Percentiles rank a stretch among this genome's conserved stretches.
Evolutionary conservation across 1,284 basidiomycete genomes (phyloP).

Genomic region (Trichosporon ovoides): DNA sequence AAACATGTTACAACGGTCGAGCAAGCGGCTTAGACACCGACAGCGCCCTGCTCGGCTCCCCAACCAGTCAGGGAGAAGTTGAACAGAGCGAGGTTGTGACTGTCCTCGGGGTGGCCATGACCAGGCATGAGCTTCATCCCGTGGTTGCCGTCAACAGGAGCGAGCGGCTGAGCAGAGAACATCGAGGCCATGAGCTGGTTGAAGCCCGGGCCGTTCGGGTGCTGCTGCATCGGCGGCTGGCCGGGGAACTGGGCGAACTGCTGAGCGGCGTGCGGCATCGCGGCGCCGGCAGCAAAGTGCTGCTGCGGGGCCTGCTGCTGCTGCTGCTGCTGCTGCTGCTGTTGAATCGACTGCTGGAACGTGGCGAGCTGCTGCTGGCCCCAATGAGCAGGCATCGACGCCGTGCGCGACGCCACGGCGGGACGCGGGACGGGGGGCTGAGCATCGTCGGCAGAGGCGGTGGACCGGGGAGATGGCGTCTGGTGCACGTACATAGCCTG

Average conservation of each 20-base stretch:
- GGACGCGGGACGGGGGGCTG: slow-evolving; percentile 13
- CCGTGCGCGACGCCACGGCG: slow-evolving; percentile 7
- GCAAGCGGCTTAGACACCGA: slow-evolving; percentile 19
- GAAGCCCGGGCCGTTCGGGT: neutral
- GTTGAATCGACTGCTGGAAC: slow-evolving; percentile 31
- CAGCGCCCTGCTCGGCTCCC: slow-evolving; percentile 13
- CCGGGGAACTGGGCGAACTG: no score
- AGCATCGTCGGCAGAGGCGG: slow-evolving; percentile 12
- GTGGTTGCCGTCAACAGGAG: neutral
- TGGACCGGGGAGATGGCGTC: slow-evolving; percentile 34
- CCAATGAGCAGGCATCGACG: slow-evolving; percentile 17
- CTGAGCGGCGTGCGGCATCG: no score
- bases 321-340: slow-evolving; percentile 19
- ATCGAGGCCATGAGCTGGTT: slow-evolving; percentile 27
- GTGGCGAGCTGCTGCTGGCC: slow-evolving; percentile 27
- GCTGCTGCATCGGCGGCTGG: slow-evolving; percentile 1
- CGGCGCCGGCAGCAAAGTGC: slow-evolving; percentile 1
- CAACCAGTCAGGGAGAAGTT: slow-evolving; percentile 2
- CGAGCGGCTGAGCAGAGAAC: slow-evolving; percentile 31
- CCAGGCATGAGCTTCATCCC: neutral
- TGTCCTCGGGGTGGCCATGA: neutral
- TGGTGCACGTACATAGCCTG: slow-evolving; percentile 20
- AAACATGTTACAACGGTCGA: no score
- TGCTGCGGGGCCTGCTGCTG: slow-evolving; percentile 16
- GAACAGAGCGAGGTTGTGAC: no score